Conservation (phyloP, 2,329 filamentous ascomycete genomes). For the Dactylellina haptotyla region DNA sequence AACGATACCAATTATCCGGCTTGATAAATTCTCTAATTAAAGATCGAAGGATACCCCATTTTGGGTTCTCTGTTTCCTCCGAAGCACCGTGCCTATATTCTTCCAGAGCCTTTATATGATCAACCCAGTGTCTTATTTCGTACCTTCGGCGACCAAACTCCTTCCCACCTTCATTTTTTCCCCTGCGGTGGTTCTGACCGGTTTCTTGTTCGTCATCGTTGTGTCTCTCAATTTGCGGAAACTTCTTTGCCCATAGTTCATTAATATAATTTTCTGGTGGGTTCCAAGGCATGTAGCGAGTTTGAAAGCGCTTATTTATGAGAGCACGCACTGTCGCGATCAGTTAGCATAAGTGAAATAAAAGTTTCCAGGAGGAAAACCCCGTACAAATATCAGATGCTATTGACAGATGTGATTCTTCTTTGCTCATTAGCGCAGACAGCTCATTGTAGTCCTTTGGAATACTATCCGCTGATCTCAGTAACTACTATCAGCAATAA, state of each 20-base stretch:
- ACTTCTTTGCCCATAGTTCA: neutral
- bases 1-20: slow-evolving; percentile 17
- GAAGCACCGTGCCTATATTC: neutral
- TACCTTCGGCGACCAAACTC: neutral
- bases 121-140: slow-evolving; percentile 17
- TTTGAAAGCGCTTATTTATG: slow-evolving; percentile 3
- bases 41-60: slow-evolving; percentile 1
- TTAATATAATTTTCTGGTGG: neutral
- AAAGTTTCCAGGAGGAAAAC: neutral
- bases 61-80: neutral
- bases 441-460: slow-evolving; percentile 20
- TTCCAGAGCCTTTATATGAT: slow-evolving; percentile 16
- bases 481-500: neutral
- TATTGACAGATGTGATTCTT: slow-evolving; percentile 23
- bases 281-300: neutral
- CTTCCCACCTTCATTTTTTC: neutral
- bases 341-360: neutral
- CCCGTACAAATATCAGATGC: slow-evolving; percentile 19
- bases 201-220: neutral
- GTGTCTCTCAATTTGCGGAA: neutral
- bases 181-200: neutral
- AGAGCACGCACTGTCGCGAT: slow-evolving; percentile 8
- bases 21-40: slow-evolving; percentile 14
- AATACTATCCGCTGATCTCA: neutral
- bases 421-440: slow-evolving; percentile 4